Base-by-base conservation (phyloP, 78 protist genomes). In the Dictyostelium purpureum region DNA sequence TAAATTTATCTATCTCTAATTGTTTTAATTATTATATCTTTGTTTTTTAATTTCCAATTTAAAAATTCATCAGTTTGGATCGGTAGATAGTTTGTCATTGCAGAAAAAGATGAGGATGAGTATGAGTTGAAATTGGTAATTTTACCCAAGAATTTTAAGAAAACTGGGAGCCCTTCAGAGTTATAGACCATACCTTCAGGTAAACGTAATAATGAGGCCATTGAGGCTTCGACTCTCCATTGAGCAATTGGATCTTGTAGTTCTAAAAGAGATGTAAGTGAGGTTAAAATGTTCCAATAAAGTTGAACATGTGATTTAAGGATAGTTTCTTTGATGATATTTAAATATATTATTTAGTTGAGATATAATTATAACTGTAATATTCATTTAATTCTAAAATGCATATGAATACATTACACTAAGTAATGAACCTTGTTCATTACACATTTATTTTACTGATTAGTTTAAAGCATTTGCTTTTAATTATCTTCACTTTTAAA, bases 1-100 rank as follows among this genome's bases (percentile, higher is more conserved):
- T n/a, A n/a, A n/a, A n/a, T n/a, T n/a, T n/a, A n/a, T n/a, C n/a
- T 79, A 51, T 85, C 92, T 73, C 73, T 85, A 18, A 85, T 59
- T 11, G 57, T 24, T 73, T 73, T 70, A 4, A 35, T 47, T 6
- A 85, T 73, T 4, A 47, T 14, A 42, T 85, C 92, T 35, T 85
- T 85, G 21, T 73, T 33, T 45, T 85, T 85, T 5, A 24, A 19
- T 57, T 33, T 56, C 80, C 80, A 85, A 31, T n/a, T 40, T 7
- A 35, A 6, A 43, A 85, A 85, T 45, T 85, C 92, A 26, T 70
- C 82, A 5, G 79, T 61, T 6, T 2, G 0, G 54, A 69, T 81
- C 40, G 79, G 66, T 11, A 43, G 82, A 11, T 28, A 33, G 26
- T 45, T 69, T 24, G 47, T 31, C 3, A 63, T 28, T 31, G 52